Base-by-base conservation (phyloP, 306 rosid species). In the Trifolium subterraneum region DNA sequence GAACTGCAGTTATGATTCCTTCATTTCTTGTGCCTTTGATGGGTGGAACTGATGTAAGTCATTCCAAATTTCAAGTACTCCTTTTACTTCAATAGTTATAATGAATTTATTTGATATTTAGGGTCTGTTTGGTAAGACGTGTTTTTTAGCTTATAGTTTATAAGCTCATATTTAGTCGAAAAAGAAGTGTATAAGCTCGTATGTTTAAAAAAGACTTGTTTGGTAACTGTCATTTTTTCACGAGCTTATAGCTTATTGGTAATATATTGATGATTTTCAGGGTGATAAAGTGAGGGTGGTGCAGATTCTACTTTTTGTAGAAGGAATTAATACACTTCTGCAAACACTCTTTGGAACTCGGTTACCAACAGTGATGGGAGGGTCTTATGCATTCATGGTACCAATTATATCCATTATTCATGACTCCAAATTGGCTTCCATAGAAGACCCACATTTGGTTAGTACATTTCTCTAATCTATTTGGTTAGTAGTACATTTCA, bases 1-100 rank as follows among this genome's bases (percentile, higher is more conserved):
- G 99, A 84, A 94, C 98, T 83, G 99, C 98, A 13, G 98, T 94
- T 36, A 94, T 94, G 98, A 94, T 94, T 79, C 99, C 99, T 59
- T 84, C 99, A 62, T 94, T 94, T 75, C 99, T 90, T 68, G 99
- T 94, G 80, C 98, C 96, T 76, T 71, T 88, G 56, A 94, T 94
- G 99, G 99, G 99, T 64, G 99, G 99, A 39, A 85, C 69, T 80
- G 96, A 87, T 87, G 99, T 94, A 88, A 86, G 90, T 70, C 68
- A 41, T 75, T 59, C 77, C 65, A 60, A 56, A 35, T 39, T 78
- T 18, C 16, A 38, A 45, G 18, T 64, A 4, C 29, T 64, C 3
- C 13, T 41, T 77, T 36, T 36, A 36, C 39, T 7, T 36, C 39
- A 36, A 36, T 36, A 36, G 10, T 7, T 36, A 35, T 35, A 9